Conservation (phyloP, 768 basidiomycete species). For the Suillus weaverae region DNA sequence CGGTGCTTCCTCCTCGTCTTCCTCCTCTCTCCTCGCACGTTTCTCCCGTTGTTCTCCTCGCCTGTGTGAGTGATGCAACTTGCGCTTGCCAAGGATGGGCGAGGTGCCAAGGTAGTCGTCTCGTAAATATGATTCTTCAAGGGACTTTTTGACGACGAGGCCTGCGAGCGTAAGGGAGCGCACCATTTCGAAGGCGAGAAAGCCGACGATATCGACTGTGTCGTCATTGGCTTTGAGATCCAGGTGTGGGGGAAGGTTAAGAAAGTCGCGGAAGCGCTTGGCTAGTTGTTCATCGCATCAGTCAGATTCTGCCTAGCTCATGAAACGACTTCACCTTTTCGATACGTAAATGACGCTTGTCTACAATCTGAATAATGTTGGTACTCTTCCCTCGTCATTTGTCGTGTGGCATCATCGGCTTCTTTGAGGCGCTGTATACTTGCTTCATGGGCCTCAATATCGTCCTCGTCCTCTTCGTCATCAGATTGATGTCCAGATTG, state of each 20-base stretch:
- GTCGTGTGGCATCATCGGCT: conserved; percentile 90
- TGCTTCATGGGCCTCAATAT: conserved; percentile 93
- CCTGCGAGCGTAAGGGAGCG: conserved; percentile 89
- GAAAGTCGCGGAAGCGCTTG: conserved; percentile 93
- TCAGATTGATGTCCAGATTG: conserved; percentile 82
- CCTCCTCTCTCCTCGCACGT: conserved; percentile 50
- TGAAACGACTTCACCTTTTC: conserved; percentile 66
- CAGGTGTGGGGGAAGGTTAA: conserved; percentile 83
- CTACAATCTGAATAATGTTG: conserved; percentile 96
- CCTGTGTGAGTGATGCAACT: conserved; percentile 40
- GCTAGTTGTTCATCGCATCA: conserved; percentile 43
- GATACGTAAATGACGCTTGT: conserved; percentile 95
- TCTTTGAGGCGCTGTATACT: conserved; percentile 91
- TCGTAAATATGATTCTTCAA: conserved; percentile 68
- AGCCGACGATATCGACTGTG: conserved; percentile 94
- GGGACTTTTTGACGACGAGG: conserved; percentile 75
- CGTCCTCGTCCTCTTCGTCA: conserved; percentile 94
- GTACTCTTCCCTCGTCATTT: conserved; percentile 97
- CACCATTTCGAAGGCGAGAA: conserved; percentile 97
- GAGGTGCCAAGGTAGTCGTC: conserved; percentile 53
- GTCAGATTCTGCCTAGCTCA: neutral
- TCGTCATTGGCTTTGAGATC: conserved; percentile 92
- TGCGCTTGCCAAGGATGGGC: conserved; percentile 70
- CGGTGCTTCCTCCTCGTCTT: conserved; percentile 63
- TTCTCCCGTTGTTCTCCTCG: conserved; percentile 46